phyloP scores from a whole-genome alignment of 1,139 yeast genomes.

The Geotrichum klebahnii region DNA sequence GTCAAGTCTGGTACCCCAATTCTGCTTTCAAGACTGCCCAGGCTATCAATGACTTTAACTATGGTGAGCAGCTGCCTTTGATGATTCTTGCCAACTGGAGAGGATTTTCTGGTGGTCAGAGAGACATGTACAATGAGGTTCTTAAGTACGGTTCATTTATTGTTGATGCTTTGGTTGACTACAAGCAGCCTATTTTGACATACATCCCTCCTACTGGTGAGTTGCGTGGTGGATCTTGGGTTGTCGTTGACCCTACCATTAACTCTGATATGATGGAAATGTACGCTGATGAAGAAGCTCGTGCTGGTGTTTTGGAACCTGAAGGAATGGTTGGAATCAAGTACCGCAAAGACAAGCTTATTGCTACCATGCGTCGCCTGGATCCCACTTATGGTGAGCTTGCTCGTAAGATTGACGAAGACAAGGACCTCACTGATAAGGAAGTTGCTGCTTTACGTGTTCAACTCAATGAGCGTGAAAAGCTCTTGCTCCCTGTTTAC shows the following conservation, averaged over 20 bases:
- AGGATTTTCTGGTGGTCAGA: constrained; percentile 99
- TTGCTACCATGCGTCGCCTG: constrained; percentile 84
- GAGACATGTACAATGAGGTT: constrained; percentile 98
- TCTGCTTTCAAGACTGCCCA: constrained; percentile 98
- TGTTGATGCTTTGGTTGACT: constrained; percentile 94
- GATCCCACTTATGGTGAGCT: constrained; percentile 71
- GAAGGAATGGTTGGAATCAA: constrained; percentile 99
- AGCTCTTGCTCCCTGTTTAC: constrained; percentile 75
- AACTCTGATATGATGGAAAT: constrained; percentile 97
- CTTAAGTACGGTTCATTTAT: constrained; percentile 93
- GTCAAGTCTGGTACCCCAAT: constrained; percentile 99
- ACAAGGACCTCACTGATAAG: constrained; percentile 54
- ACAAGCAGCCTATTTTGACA: constrained; percentile 93
- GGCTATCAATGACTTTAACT: constrained; percentile 93
- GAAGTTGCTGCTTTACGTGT: constrained; percentile 63
- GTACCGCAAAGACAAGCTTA: constrained; percentile 86
- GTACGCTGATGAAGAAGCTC: constrained; percentile 93
- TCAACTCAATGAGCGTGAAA: constrained; percentile 73
- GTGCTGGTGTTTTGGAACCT: constrained; percentile 98
- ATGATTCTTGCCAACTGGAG: constrained; percentile 99
- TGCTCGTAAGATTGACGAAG: constrained; percentile 52
- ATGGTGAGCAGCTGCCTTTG: constrained; percentile 95
- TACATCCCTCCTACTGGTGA: constrained; percentile 98
- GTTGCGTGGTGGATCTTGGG: constrained; percentile 99
- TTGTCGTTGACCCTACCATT: constrained; percentile 97